Conservation (phyloP, 345 rosid species). For the Moricandia arvensis region DNA sequence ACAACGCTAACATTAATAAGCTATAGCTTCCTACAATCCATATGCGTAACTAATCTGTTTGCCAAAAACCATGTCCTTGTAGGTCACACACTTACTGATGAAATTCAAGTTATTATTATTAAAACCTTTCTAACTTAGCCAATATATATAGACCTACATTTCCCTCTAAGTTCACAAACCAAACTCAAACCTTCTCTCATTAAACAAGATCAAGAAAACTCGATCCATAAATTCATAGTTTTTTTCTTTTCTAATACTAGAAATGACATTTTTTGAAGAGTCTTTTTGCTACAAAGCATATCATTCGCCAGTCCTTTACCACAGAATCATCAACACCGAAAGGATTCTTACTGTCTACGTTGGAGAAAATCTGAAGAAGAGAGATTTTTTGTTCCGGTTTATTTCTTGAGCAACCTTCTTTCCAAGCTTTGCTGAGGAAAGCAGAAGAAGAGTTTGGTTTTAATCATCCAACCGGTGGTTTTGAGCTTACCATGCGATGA, state of each 20-base stretch:
- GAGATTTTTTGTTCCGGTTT: constrained; percentile 43
- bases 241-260: not conserved
- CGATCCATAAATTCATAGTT: not conserved
- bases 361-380: constrained; percentile 41
- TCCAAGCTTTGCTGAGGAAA: constrained; percentile 40
- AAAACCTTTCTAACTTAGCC: not conserved
- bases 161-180: constrained; percentile 23
- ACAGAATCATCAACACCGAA: constrained; percentile 40
- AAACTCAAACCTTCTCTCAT: constrained; percentile 26
- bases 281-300: constrained; percentile 24
- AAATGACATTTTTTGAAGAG: constrained; percentile 32
- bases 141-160: constrained; percentile 22
- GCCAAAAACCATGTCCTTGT: constrained; percentile 32
- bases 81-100: constrained; percentile 10
- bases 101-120: not conserved
- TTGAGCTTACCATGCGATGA: constrained; percentile 45
- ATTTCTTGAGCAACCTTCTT: constrained; percentile 39
- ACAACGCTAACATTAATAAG: not conserved
- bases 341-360: constrained; percentile 45
- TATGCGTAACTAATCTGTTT: constrained; percentile 4
- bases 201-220: constrained; percentile 5
- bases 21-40: constrained; percentile 5
- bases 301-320: constrained; percentile 17
- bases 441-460: constrained; percentile 51
- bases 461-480: constrained; percentile 41